Base-by-base conservation (phyloP, 2,329 filamentous ascomycete genomes). In the Pyrenochaeta sp. region DNA sequence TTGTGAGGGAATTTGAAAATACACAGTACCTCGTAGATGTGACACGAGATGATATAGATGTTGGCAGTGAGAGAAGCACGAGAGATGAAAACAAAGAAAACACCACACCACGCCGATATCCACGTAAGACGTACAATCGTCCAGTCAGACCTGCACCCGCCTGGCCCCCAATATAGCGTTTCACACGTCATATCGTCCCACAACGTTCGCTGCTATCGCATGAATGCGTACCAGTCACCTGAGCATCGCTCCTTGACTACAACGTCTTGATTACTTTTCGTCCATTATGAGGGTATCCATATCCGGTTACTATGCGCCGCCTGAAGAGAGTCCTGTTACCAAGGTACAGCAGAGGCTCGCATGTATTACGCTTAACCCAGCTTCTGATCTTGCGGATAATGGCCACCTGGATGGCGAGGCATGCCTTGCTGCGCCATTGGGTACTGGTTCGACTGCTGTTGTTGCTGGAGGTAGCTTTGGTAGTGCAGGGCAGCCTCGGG, bases 341-440 rank as follows among this genome's bases (percentile, higher is more conserved):
- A 67, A 65, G 57, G 43, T 37, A 54, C 58, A 67, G 61, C 63
- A 66, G 58, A 67, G 64, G 60, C 57, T 52, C 59, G 55, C 58
- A 55, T 66, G 62, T 69, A 66, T 66, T 67, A 68, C 57, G 51
- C 65, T 70, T 74, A 78, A 54, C 73, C 75, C 54, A 78, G 72
- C 67, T 78, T 78, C 64, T 78, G 75, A 55, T 78, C 75, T 51
- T 93, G 91, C 66, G 91, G 90, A 72, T 91, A 89, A 80, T 92
- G 91, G 72, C 92, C 90, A 51, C 74, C 74, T 34, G 77, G 77
- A 61, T 79, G 77, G 58, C 74, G 75, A 56, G 91, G 90, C 86
- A 95, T 91, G 69, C 91, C 88, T 64, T 86, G 84, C 76, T 91
- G 89, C 52, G 90, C 90, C 88, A 96, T 92, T 50, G 87, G 88